Evolutionary conservation across 495 filamentous ascomycete species (phyloP).

Genomic region (Tuber indicum): DNA sequence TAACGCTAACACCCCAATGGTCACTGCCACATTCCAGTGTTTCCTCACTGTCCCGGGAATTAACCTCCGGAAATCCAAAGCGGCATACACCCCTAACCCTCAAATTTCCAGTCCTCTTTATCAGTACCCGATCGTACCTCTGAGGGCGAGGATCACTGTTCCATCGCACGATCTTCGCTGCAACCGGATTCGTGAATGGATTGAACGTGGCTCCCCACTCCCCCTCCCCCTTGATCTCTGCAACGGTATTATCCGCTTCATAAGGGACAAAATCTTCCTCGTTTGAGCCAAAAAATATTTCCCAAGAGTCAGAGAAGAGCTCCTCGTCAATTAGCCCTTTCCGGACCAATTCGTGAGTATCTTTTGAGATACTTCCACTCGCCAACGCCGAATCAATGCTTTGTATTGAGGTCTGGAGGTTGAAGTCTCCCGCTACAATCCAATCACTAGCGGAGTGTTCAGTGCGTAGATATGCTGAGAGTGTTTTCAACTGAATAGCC

Average conservation of each 20-base stretch:
- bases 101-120: constrained; percentile 45
- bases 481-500: constrained; percentile 46
- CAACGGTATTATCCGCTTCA: constrained; percentile 19
- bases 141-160: constrained; percentile 50
- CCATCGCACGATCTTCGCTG: constrained; percentile 45
- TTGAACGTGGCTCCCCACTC: constrained; percentile 57
- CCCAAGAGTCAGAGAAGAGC: constrained; percentile 25
- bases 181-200: constrained; percentile 49
- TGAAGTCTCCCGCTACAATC: constrained; percentile 56
- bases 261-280: constrained; percentile 40
- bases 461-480: constrained; percentile 45
- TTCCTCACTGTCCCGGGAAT: constrained; percentile 6
- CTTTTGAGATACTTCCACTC: constrained; percentile 45
- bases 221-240: constrained; percentile 43
- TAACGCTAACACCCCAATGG: constrained; percentile 52
- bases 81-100: constrained; percentile 45
- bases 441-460: constrained; percentile 45
- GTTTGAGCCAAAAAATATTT: constrained; percentile 21
- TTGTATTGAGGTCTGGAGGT: constrained; percentile 50
- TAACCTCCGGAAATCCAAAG: constrained; percentile 47
- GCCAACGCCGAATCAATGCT: constrained; percentile 49
- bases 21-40: constrained; percentile 48
- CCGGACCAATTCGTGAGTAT: constrained; percentile 34
- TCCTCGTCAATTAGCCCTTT: constrained; percentile 18
- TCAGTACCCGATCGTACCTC: constrained; percentile 54